These are phyloP conservation scores for Pichia cabralensis DNA, from an alignment of 805 yeast genomes.

Conservation along the genomic window DNA sequence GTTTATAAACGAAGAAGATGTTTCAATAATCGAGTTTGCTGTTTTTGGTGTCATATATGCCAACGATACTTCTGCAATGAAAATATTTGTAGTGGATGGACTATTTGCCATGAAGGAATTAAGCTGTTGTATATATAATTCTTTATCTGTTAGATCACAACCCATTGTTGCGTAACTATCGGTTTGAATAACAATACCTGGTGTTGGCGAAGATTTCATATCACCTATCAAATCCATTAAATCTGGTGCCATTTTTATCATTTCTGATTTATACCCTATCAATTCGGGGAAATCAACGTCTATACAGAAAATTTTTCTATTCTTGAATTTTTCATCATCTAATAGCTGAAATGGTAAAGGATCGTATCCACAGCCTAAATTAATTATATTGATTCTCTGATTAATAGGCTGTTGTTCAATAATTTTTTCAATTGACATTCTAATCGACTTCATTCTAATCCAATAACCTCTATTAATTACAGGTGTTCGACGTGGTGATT, in stretches of 20 bases:
- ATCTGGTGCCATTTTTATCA: constrained; percentile 41
- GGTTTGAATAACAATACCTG: constrained; percentile 28
- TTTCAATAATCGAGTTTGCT: constrained; percentile 51
- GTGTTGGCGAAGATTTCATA: background rate
- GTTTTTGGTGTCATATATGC: constrained; percentile 65
- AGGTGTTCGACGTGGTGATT: constrained; percentile 62
- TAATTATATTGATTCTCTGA: constrained; percentile 33
- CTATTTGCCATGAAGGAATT: constrained; percentile 17
- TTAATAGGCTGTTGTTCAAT: constrained; percentile 18
- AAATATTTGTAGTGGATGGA: constrained; percentile 36
- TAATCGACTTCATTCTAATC: constrained; percentile 66
- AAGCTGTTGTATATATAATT: constrained; percentile 28
- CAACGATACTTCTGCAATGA: constrained; percentile 73
- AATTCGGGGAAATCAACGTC: constrained; percentile 74
- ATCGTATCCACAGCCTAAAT: constrained; percentile 74
- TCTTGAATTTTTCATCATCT: constrained; percentile 14
- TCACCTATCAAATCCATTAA: constrained; percentile 38
- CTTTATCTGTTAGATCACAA: constrained; percentile 50
- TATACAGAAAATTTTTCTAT: constrained; percentile 33
- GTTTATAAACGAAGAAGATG: constrained; percentile 34
- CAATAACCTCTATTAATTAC: constrained; percentile 78
- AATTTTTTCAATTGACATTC: constrained; percentile 41
- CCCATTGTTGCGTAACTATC: constrained; percentile 47
- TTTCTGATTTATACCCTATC: constrained; percentile 41
- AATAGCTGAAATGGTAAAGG: constrained; percentile 48